Base-by-base conservation (phyloP, 371 early-diverging fungal genomes). In the Mucor plumbeus region DNA sequence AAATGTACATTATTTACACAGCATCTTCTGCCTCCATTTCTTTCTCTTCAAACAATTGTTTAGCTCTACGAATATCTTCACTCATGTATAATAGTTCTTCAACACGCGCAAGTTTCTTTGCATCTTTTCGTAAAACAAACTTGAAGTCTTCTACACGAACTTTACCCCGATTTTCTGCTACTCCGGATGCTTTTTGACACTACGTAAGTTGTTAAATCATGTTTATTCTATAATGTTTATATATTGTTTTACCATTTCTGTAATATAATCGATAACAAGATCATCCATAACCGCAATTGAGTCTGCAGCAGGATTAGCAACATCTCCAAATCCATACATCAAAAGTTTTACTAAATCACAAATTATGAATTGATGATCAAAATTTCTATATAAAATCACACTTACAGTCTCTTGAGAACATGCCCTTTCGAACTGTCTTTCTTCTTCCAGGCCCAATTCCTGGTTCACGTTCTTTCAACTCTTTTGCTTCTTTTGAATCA, bases 311-410 rank as follows among this genome's bases (percentile, higher is more conserved):
- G 99, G 97, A 67, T 93, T 88, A n/a, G 84, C 82, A 14, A 91
- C 92, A 80, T 99, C 99, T 21, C 99, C 99, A 80, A 94, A 97
- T 21, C 98, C 99, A 81, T 96, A 99, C 95, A 99, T 95, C 74
- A 99, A 83, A 59, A 88, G 77, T 65, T 92, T 86, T 56, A 97
- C 92, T 90, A 61, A 26, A 26, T 1, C 56, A 31, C 13, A 56
- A 17, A n/a, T 6, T 4, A 50, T 50, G 4, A 7, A 9, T 50
- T 4, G 21, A 11, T 26, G 26, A 26, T 19, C 50, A 50, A 17
- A 48, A 10, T 19, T 11, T 11, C 4, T 11, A 17, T 26, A 6
- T 21, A 9, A 26, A 5, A n/a, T 5, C 15, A 17, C 9, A 55
- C 81, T 67, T 78, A 82, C 87, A 70, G 43, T 85, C 87, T 73